Conservation (phyloP, 345 rosid genomes). For the Acer campestre region DNA sequence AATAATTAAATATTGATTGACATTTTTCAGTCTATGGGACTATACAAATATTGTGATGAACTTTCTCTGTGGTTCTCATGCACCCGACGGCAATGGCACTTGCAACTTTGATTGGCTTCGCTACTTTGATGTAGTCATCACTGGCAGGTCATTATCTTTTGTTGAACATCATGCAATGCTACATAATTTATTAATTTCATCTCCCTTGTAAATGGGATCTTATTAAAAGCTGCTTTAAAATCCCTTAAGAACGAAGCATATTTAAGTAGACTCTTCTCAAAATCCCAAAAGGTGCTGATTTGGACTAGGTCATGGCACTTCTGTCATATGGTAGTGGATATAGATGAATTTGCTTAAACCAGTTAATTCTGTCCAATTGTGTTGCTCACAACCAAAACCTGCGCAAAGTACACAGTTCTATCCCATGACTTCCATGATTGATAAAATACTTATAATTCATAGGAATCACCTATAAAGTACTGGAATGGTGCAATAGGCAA, state of each 20-base stretch:
- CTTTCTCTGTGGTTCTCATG: conserved; percentile 69
- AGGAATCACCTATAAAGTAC: no score
- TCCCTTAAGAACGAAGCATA: neutral
- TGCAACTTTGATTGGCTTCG: conserved; percentile 88
- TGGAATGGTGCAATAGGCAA: no score
- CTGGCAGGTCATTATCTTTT: conserved; percentile 72
- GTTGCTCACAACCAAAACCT: no score
- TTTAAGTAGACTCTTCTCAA: neutral
- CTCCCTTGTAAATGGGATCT: neutral
- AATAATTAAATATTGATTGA: neutral
- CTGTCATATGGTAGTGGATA: no score
- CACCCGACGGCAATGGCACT: conserved; percentile 37
- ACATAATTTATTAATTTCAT: neutral
- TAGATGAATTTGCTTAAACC: no score
- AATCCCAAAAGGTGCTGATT: no score
- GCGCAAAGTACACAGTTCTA: no score
- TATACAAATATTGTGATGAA: conserved; percentile 96
- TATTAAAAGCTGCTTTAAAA: neutral
- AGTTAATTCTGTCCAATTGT: no score
- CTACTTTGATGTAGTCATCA: conserved; percentile 88
- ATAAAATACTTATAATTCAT: no score
- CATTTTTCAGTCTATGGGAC: conserved; percentile 92
- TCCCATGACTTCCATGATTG: no score
- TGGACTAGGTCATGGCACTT: neutral
- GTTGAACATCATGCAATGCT: conserved; percentile 5